Percentiles rank a stretch among this genome's conserved stretches.
phyloP scores from a whole-genome alignment of 2,329 filamentous ascomycete genomes.

The Fusarium secorum region DNA sequence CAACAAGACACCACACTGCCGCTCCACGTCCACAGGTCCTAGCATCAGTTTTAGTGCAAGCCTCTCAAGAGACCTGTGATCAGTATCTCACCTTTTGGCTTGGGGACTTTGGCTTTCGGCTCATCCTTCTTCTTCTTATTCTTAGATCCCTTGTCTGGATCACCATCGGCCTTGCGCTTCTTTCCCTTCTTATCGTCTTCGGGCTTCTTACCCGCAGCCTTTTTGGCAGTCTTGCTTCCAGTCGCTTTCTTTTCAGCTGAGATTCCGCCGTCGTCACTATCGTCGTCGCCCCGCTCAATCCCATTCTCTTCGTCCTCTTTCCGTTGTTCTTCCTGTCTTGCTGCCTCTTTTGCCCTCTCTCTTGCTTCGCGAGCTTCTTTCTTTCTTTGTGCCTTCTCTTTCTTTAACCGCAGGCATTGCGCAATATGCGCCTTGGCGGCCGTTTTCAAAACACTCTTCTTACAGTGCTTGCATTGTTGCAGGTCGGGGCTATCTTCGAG shows the following conservation, averaged over 20 bases:
- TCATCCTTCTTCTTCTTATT: constrained; percentile 97
- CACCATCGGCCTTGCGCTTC: constrained; percentile 78
- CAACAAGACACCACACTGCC: constrained; percentile 88
- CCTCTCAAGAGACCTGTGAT: not conserved
- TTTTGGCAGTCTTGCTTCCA: constrained; percentile 61
- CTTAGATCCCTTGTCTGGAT: constrained; percentile 83
- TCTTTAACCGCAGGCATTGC: constrained; percentile 84
- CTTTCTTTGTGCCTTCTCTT: constrained; percentile 79
- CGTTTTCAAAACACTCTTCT: constrained; percentile 81
- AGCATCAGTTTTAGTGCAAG: constrained; percentile 21
- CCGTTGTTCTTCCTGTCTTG: constrained; percentile 63
- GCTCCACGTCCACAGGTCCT: constrained; percentile 91
- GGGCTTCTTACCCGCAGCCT: constrained; percentile 73
- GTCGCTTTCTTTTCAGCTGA: constrained; percentile 53
- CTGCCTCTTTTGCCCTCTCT: constrained; percentile 70
- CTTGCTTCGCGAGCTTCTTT: constrained; percentile 77
- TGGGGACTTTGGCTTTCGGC: constrained; percentile 81
- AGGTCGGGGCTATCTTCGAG: constrained; percentile 82
- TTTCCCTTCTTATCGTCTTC: constrained; percentile 74
- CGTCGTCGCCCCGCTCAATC: constrained; percentile 60
- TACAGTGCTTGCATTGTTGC: constrained; percentile 92
- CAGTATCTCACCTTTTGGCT: constrained; percentile 72
- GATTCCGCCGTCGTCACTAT: constrained; percentile 55
- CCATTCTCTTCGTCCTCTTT: constrained; percentile 59
- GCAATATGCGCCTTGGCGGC: constrained; percentile 82